A percentile compares a stretch with the other conserved stretches of the same genome.
phyloP scores from a whole-genome alignment of 1,139 yeast genomes.

The Kurtzmaniella quercitrusa region DNA sequence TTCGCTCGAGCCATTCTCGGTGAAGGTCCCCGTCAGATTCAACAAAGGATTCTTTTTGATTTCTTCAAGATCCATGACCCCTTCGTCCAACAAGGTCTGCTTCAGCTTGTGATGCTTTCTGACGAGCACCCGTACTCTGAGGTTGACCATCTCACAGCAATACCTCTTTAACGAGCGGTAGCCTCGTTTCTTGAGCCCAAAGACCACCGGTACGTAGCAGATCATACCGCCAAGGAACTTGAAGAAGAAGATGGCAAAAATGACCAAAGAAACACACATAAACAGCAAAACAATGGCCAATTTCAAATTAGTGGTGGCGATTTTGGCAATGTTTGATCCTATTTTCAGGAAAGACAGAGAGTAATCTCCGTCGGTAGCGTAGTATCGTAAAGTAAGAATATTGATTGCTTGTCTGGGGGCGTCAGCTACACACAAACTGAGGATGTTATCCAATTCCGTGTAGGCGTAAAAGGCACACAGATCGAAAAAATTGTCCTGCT shows the following conservation, averaged over 20 bases:
- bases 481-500: slow-evolving; percentile 62
- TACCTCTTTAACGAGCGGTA: slow-evolving; percentile 47
- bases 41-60: slow-evolving; percentile 26
- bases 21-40: slow-evolving; percentile 4
- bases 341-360: slow-evolving; percentile 29
- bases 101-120: slow-evolving; percentile 43
- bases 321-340: slow-evolving; percentile 46
- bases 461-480: slow-evolving; percentile 66
- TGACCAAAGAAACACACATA: slow-evolving; percentile 70
- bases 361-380: slow-evolving; percentile 44
- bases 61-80: slow-evolving; percentile 22
- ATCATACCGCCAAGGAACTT: slow-evolving; percentile 56
- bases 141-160: slow-evolving; percentile 54
- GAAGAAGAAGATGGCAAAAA: slow-evolving; percentile 69
- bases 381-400: slow-evolving; percentile 61
- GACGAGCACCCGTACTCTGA: slow-evolving; percentile 49
- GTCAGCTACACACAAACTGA: slow-evolving; percentile 67
- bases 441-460: slow-evolving; percentile 62
- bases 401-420: slow-evolving; percentile 88
- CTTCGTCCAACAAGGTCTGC: slow-evolving; percentile 30
- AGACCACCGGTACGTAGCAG: slow-evolving; percentile 51
- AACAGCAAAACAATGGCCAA: slow-evolving; percentile 70
- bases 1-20: slow-evolving; percentile 7
- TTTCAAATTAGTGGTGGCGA: slow-evolving; percentile 56
- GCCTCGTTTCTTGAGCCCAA: slow-evolving; percentile 38